Conservation (phyloP, 2,329 filamentous ascomycete species). For the Hirsutella thompsonii region DNA sequence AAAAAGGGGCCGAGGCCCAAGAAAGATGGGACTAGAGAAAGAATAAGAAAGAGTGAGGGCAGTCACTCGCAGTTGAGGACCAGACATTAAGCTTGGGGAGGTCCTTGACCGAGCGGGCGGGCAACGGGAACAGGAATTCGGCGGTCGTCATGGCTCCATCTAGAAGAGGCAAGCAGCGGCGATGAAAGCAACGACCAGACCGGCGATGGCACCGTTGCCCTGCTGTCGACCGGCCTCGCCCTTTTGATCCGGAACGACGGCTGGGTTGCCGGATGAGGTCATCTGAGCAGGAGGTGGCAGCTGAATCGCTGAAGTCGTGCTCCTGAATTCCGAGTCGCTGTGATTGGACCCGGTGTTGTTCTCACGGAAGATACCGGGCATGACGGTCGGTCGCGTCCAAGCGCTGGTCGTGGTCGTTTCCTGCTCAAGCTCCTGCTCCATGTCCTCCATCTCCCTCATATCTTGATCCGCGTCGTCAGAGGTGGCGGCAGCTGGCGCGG, state of each 20-base stretch:
- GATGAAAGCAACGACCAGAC: conserved; percentile 42
- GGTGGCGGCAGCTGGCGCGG: conserved; percentile 5
- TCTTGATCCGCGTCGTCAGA: too few relatives aligned
- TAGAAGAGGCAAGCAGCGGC: conserved; percentile 37
- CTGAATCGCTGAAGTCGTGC: conserved; percentile 1
- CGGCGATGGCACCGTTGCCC: conserved; percentile 36
- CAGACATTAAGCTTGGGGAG: background rate
- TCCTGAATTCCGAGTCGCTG: conserved; percentile 3
- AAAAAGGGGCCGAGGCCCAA: too few relatives aligned
- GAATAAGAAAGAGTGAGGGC: too few relatives aligned
- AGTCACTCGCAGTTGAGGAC: background rate
- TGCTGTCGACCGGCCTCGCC: conserved; percentile 34
- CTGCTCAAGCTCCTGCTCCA: too few relatives aligned
- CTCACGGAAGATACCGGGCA: conserved; percentile 42
- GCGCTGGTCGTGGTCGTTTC: background rate
- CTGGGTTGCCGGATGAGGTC: conserved; percentile 16
- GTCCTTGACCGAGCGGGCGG: background rate
- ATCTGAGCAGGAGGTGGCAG: conserved; percentile 9
- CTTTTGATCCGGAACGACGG: conserved; percentile 17
- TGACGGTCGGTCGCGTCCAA: conserved; percentile 12
- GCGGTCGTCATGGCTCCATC: background rate
- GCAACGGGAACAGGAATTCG: conserved; percentile 1
- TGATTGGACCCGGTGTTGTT: conserved; percentile 22
- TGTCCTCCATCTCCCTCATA: too few relatives aligned
- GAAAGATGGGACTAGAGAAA: too few relatives aligned